Base-by-base conservation (phyloP, 2,329 filamentous ascomycete species). In the Aureobasidium lini region DNA sequence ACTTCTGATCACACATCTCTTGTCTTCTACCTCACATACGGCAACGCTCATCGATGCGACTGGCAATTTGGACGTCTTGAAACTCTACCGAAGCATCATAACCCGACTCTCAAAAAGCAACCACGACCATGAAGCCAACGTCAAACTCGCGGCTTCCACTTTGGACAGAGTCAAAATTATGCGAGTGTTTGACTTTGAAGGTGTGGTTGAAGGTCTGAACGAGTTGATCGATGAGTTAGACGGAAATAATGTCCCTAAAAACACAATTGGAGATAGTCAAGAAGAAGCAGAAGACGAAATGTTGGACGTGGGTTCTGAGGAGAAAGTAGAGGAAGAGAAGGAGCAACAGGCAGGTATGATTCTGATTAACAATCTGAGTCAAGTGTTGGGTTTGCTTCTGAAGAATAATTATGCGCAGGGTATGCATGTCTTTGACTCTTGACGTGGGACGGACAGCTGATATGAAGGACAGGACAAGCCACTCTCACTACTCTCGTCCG, bases 171-270 rank as follows among this genome's bases (percentile, higher is more conserved):
- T 81, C 3, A 73, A 72, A 61, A 76, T 81, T 31, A 78, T 79
- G 72, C 72, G 78, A 4, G 75, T 78, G 0, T 81, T 81, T 63
- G 78, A 81, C 63, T 72, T 77, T 40, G 70, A 74, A 8, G 79
- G 79, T 0, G 63, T 81, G 29, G 67, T 70, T 9, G 79, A 81
- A 62, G 75, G 75, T 9, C 61, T 80, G 3, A 65, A 64, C 0
- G 79, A 81, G 65, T 62, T 80, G 37, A 65, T 71, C 31, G 72
- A 73, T n/a, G 68, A 57, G 1, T 60, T 77, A 6, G 68, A 71
- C 34, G 16, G 16, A 3, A 37, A 4, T 13, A 16, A 6, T 9
- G 6, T 23, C 1, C n/a, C 34, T 0, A 23, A 64, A 59, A 64
- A 61, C 37, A 70, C 67, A 8, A 69, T 74, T 32, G 62, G 62